These are phyloP conservation scores for Telopea speciosissima DNA, from an alignment of 177 flowering plant species.

Conservation along the genomic window DNA sequence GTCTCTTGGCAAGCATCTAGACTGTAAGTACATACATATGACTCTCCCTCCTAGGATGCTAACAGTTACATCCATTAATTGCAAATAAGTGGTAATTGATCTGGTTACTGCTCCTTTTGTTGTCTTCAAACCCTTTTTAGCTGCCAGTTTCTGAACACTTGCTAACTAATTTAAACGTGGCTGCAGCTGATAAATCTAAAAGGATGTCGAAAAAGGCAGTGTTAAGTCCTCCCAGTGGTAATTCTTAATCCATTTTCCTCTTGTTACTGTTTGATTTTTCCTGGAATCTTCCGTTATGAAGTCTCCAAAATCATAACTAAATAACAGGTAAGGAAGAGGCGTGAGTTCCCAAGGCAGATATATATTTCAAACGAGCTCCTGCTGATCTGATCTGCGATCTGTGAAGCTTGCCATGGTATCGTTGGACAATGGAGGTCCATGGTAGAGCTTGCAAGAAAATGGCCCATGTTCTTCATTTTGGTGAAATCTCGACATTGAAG, in stretches of 20 bases:
- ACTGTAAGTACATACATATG: no score
- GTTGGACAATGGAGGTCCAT: no score
- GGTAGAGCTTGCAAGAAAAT: no score
- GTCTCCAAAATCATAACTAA: neutral
- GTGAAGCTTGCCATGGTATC: no score
- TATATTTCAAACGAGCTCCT: no score
- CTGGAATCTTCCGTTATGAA: neutral
- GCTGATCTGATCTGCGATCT: no score
- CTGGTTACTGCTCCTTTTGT: neutral
- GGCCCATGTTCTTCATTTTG: no score
- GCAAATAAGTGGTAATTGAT: neutral
- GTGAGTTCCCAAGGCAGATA: conserved; percentile 2
- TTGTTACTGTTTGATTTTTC: neutral
- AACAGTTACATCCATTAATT: neutral
- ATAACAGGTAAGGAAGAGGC: conserved; percentile 25
- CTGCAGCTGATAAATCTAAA: conserved; percentile 43
- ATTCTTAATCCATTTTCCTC: neutral
- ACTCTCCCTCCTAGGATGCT: no score
- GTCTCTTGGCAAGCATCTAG: no score
- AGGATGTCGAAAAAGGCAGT: conserved; percentile 33
- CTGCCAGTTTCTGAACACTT: neutral
- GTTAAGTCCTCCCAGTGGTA: conserved; percentile 13
- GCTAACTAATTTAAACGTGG: conserved; percentile 7
- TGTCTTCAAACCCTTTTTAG: neutral
- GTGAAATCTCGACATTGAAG: no score